Percentiles rank a stretch among this genome's conserved stretches.
These are phyloP conservation scores for Bipolaris bicolor DNA, from an alignment of 2,329 filamentous ascomycete genomes.

Conservation along the genomic window DNA sequence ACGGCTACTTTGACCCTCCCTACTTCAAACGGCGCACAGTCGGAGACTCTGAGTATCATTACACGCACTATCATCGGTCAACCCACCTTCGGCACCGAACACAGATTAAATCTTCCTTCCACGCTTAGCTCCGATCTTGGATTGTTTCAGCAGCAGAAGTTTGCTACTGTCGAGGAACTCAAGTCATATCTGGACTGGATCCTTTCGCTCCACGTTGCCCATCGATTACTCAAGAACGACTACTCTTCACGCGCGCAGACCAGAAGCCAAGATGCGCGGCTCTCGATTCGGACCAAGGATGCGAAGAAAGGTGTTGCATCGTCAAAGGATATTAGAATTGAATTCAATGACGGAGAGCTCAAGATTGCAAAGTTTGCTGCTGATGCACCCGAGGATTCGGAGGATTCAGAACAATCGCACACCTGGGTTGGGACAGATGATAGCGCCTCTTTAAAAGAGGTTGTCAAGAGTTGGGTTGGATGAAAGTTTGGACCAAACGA, in stretches of 20 bases:
- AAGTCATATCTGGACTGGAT: slow-evolving; percentile 44
- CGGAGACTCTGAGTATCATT: slow-evolving; percentile 33
- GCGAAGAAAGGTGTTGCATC: slow-evolving; percentile 24
- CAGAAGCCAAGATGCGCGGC: slow-evolving; percentile 28
- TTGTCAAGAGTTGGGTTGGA: slow-evolving; percentile 36
- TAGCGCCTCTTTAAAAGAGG: slow-evolving; percentile 26
- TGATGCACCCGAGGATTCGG: slow-evolving; percentile 9
- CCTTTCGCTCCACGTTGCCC: slow-evolving; percentile 40
- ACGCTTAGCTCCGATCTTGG: slow-evolving; percentile 37
- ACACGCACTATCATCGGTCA: slow-evolving; percentile 43
- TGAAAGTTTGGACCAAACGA: background rate
- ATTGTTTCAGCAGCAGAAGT: slow-evolving; percentile 38
- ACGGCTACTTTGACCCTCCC: slow-evolving; percentile 37
- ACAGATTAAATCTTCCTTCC: slow-evolving; percentile 41
- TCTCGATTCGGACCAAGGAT: slow-evolving; percentile 32
- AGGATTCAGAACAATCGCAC: slow-evolving; percentile 23
- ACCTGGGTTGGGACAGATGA: slow-evolving; percentile 33
- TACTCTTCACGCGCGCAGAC: slow-evolving; percentile 26
- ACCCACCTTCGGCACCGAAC: slow-evolving; percentile 45
- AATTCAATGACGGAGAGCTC: slow-evolving; percentile 28
- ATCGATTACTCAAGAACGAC: slow-evolving; percentile 35
- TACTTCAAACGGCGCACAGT: slow-evolving; percentile 22
- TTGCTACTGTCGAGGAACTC: slow-evolving; percentile 36
- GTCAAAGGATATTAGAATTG: slow-evolving; percentile 31
- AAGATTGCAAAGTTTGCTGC: slow-evolving; percentile 17